Conservation (phyloP, 2,329 filamentous ascomycete genomes). For the Chrysosphaeria jannelii region DNA sequence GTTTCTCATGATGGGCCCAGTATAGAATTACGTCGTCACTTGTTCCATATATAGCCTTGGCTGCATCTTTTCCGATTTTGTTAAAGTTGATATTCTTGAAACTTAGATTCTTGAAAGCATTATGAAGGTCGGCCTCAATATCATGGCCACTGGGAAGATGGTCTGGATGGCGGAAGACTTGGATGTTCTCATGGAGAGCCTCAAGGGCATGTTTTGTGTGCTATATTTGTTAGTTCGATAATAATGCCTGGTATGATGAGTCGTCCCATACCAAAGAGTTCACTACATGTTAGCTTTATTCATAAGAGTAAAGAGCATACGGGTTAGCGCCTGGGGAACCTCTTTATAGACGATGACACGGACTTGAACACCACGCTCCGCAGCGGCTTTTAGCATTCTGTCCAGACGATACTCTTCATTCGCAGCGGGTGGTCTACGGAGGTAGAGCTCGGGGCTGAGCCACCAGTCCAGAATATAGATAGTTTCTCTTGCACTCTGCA, state of each 20-base stretch:
- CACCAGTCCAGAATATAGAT: constrained; percentile 82
- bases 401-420: constrained; percentile 69
- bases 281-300: constrained; percentile 15
- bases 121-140: constrained; percentile 34
- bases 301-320: constrained; percentile 18
- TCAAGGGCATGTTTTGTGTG: constrained; percentile 64
- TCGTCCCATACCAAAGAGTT: constrained; percentile 3
- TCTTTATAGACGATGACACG: constrained; percentile 86
- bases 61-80: constrained; percentile 37
- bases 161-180: constrained; percentile 73
- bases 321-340: constrained; percentile 48
- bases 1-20: constrained; percentile 86
- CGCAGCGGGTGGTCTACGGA: constrained; percentile 50
- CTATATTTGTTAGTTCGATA: constrained; percentile 7
- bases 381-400: constrained; percentile 51
- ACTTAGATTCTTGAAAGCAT: constrained; percentile 18
- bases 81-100: constrained; percentile 22
- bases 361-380: constrained; percentile 56
- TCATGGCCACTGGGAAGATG: constrained; percentile 48
- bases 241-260: not conserved
- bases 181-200: constrained; percentile 51
- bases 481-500: constrained; percentile 38
- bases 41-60: constrained; percentile 58
- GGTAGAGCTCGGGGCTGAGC: constrained; percentile 66
- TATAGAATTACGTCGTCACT: constrained; percentile 57